A percentile compares a stretch with the other conserved stretches of the same genome.
These are phyloP conservation scores for Sanghuangporus weigelae DNA, from an alignment of 1,284 basidiomycete genomes.

Conservation along the genomic window DNA sequence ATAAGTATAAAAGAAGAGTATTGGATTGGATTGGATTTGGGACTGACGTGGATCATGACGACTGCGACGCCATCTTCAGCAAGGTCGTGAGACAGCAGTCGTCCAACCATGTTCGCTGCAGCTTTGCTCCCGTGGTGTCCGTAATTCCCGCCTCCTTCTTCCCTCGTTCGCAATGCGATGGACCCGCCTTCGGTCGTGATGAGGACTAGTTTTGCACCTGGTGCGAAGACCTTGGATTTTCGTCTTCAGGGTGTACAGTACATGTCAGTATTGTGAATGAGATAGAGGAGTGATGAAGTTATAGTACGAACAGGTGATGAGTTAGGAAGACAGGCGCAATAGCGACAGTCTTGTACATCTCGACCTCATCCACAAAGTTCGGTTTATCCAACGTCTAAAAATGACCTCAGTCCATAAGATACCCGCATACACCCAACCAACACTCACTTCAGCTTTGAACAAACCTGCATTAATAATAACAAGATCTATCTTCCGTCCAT, in stretches of 20 bases:
- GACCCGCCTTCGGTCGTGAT: slow-evolving; percentile 44
- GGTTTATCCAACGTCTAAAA: slow-evolving; percentile 33
- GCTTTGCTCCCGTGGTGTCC: slow-evolving; percentile 46
- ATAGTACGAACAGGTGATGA: slow-evolving; percentile 28
- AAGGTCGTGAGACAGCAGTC: slow-evolving; percentile 38
- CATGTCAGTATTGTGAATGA: not conserved
- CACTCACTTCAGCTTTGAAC: slow-evolving; percentile 35
- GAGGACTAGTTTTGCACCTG: slow-evolving; percentile 33
- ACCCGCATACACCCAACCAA: not conserved
- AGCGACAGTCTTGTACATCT: slow-evolving; percentile 42
- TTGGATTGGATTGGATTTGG: no score
- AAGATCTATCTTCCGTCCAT: slow-evolving; percentile 30
- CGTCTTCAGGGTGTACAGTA: not conserved
- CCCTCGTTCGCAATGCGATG: slow-evolving; percentile 36
- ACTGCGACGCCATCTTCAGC: slow-evolving; percentile 35
- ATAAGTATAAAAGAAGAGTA: no score
- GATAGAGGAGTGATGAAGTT: slow-evolving; percentile 17
- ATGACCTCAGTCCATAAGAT: not conserved
- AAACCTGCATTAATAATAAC: slow-evolving; percentile 37
- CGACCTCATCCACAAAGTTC: slow-evolving; percentile 34
- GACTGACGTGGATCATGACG: slow-evolving; percentile 40
- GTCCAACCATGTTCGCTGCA: slow-evolving; percentile 43
- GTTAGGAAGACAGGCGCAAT: slow-evolving; percentile 36
- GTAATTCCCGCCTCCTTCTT: slow-evolving; percentile 43
- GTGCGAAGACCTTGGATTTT: slow-evolving; percentile 14